Evolutionary conservation across 129 eudicot genomes (phyloP), one percentile per base, ranked within the genome.

Genomic region (Scalesia atractyloides): DNA sequence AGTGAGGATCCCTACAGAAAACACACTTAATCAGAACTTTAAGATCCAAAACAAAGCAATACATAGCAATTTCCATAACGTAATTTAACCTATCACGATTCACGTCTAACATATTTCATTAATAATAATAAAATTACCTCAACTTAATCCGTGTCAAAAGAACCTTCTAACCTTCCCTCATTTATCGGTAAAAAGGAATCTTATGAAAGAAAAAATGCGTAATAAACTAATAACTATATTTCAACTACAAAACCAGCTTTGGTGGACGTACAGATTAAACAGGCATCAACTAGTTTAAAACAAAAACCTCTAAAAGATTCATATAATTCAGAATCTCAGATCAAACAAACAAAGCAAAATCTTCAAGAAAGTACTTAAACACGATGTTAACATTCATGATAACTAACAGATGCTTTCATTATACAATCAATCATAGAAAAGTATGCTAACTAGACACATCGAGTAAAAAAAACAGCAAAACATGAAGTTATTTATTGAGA

Each of bases 1-100:
- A 36, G 24, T 72, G 68, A 81, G 67, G 80, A 84, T 69, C 78
- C 83, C 92, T 84, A 64, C 41, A 79, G 19, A 52, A 41, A 41
- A 43, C 14, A 24, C 5, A 44, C 60, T 71, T 26, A 18, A 20
- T 77, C 19, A 64, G 56, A n/a, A 61, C 20, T 36, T 18, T 50
- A 47, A 60, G 65, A 77, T 77, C 76, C 50, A 60, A 24, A 61
- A 24, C 34, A 77, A 69, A 16, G 14, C 11, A 15, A n/a, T 20
- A 50, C 47, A 53, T 59, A 50, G 49, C 22, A 16, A 77, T 5
- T 30, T 69, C 65, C 47, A 15, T 6, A 48, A 20, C 13, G 76
- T 5, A 69, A 48, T 20, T 61, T n/a, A 34, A 2, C 16, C 46
- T 10, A 34, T 20, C 22, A 30, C 24, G 58, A 13, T 17, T 20